These are phyloP conservation scores for Durusdinium trenchii DNA, from an alignment of 73 alveolate species.

Conservation along the genomic window DNA sequence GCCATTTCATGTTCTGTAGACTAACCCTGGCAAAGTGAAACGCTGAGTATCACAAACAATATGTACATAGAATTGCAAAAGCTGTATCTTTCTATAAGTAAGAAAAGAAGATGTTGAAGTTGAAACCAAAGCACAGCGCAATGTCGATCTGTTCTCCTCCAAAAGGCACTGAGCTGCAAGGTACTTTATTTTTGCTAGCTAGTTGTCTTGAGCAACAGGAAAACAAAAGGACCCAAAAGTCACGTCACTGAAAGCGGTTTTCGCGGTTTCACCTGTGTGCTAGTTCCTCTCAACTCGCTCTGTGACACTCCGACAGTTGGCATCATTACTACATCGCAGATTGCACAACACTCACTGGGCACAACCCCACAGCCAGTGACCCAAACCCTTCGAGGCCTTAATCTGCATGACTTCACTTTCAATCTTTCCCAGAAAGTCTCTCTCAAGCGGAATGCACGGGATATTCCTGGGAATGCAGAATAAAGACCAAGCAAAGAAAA, in stretches of 20 bases:
- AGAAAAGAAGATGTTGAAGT: not conserved
- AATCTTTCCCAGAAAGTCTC: conserved; percentile 24
- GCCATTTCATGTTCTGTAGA: too few species aligned
- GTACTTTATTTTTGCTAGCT: too few species aligned
- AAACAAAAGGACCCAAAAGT: too few species aligned
- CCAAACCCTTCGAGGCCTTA: too few species aligned
- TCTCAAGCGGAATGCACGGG: conserved; percentile 56
- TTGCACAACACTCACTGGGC: too few species aligned
- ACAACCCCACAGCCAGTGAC: too few species aligned
- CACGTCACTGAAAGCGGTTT: too few species aligned
- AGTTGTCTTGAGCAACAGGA: too few species aligned
- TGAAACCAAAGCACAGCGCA: conserved; percentile 16
- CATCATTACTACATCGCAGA: too few species aligned
- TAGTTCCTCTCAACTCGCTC: too few species aligned
- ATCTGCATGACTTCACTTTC: not conserved
- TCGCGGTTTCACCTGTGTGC: too few species aligned
- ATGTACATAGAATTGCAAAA: not conserved
- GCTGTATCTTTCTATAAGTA: not conserved
- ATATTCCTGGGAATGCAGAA: conserved; percentile 23
- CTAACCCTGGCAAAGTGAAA: not conserved
- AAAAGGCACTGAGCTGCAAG: not conserved
- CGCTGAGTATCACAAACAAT: not conserved
- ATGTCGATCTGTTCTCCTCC: conserved; percentile 1
- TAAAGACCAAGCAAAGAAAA: not conserved
- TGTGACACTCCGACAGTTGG: too few species aligned